Percentiles rank a stretch among this genome's conserved stretches.
Evolutionary conservation across 2,329 filamentous ascomycete genomes (phyloP).

Genomic region (Beauveria rudraprayagi): DNA sequence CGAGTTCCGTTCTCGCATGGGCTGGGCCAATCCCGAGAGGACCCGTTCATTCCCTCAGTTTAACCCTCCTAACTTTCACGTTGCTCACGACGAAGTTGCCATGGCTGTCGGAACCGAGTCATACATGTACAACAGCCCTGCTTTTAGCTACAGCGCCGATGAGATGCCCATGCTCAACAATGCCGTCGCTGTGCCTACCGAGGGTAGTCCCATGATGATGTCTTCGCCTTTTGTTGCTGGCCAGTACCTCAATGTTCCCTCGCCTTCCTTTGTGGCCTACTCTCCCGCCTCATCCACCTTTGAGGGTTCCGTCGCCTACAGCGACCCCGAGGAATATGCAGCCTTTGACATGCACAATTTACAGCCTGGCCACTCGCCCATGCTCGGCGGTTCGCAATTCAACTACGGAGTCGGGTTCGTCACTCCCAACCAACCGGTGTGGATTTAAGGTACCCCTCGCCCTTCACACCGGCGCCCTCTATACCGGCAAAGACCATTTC

Average conservation of each 20-base stretch:
- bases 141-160: slow-evolving; percentile 58
- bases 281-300: slow-evolving; percentile 57
- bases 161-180: slow-evolving; percentile 49
- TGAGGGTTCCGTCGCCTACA: slow-evolving; percentile 54
- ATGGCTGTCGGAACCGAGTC: slow-evolving; percentile 33
- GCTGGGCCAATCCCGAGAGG: slow-evolving; percentile 53
- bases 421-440: slow-evolving; percentile 54
- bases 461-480: slow-evolving; percentile 32
- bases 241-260: slow-evolving; percentile 57
- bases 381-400: slow-evolving; percentile 36
- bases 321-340: slow-evolving; percentile 51
- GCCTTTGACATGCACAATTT: slow-evolving; percentile 39
- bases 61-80: slow-evolving; percentile 45
- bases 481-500: slow-evolving; percentile 31
- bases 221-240: slow-evolving; percentile 47
- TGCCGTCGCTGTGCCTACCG: slow-evolving; percentile 38
- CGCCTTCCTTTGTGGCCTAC: slow-evolving; percentile 50
- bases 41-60: slow-evolving; percentile 56
- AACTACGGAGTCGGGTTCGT: slow-evolving; percentile 49
- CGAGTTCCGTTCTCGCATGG: slow-evolving; percentile 62
- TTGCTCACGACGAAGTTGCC: slow-evolving; percentile 34
- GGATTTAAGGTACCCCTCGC: slow-evolving; percentile 40
- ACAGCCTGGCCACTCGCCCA: slow-evolving; percentile 37
- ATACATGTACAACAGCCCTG: slow-evolving; percentile 48
- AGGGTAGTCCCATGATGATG: slow-evolving; percentile 47